Base-by-base conservation (phyloP, 352 stramenopile genomes). In the Phytopythium montanum region DNA sequence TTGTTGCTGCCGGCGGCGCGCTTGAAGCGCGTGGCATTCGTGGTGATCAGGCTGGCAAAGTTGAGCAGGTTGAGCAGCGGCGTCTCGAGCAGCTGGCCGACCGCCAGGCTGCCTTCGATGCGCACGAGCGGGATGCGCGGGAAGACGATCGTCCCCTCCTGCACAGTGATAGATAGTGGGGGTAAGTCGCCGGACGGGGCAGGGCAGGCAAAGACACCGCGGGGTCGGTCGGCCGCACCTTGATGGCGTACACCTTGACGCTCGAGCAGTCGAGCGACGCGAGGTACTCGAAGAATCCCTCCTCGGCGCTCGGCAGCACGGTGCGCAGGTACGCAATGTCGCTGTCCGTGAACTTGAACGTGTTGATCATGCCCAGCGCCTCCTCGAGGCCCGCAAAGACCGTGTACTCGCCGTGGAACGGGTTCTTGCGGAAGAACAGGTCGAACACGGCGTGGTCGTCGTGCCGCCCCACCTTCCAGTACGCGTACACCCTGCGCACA, bases 371-470 rank as follows among this genome's bases (percentile, higher is more conserved):
- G 38, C 85, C 80, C 73, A 98, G 66, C 81, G 85, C 67, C 67
- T 98, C 92, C 64, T 97, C 90, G 34, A 98, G 68, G 5, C 95
- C 95, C 34, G 87, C 93, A 65, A 98, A 98, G 31, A 98, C 85
- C 52, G 89, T 98, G 76, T 97, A 98, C 64, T 98, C 94, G 53
- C 97, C 97, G 55, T 98, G 79, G 76, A 99, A 99, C 14, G 97
- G 97, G 76, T 98, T 99, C 78, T 99, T 99, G 51, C 98, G 94
- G 81, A 99, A 99, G 76, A 99, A 99, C 5, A 99, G 73, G 54
- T 98, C 94, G 55, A 98, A 98, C 29, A 97, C 91, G 12, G 90
- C 88, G 50, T 86, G 68, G 59, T 99, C 92, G 41, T 98, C 74
- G 59, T 99, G 89, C 31, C 96, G 86, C 16, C 91, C 88, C 42